phyloP scores from a whole-genome alignment of 164 flowering plant species.

The Stephania yunnanensis region DNA sequence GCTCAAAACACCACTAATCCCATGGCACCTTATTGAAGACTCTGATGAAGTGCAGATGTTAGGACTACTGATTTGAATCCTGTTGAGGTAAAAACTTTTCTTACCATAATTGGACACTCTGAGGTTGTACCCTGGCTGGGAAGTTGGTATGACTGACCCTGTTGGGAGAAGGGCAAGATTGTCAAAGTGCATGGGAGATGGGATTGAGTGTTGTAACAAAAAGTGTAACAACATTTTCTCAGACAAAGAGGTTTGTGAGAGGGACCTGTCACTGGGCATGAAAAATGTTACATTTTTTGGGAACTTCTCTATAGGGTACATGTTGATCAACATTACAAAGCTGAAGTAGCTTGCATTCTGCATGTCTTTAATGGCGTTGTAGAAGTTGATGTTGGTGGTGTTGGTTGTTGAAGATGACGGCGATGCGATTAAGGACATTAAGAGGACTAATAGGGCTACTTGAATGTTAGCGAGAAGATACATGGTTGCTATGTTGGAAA shows the following conservation, averaged over 20 bases:
- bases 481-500: neutral
- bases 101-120: conserved; percentile 49
- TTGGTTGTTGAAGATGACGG: neutral
- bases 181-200: conserved; percentile 60
- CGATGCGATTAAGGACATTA: conserved; percentile 20
- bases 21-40: conserved; percentile 70
- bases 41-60: conserved; percentile 51
- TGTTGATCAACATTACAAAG: conserved; percentile 62
- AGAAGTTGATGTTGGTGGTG: conserved; percentile 23
- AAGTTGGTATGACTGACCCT: conserved; percentile 56
- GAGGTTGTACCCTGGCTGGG: conserved; percentile 31
- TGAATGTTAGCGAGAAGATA: conserved; percentile 12
- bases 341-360: conserved; percentile 66
- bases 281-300: conserved; percentile 65
- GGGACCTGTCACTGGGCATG: conserved; percentile 69
- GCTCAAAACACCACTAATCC: conserved; percentile 53
- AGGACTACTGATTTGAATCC: conserved; percentile 52
- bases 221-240: conserved; percentile 34
- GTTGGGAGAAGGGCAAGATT: conserved; percentile 50
- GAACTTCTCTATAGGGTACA: conserved; percentile 39
- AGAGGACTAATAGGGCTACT: conserved; percentile 11
- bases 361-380: conserved; percentile 61
- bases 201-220: conserved; percentile 65
- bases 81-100: conserved; percentile 44
- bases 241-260: conserved; percentile 31